Conservation (phyloP, 2,329 filamentous ascomycete species). For the Pezicula radicicola region DNA sequence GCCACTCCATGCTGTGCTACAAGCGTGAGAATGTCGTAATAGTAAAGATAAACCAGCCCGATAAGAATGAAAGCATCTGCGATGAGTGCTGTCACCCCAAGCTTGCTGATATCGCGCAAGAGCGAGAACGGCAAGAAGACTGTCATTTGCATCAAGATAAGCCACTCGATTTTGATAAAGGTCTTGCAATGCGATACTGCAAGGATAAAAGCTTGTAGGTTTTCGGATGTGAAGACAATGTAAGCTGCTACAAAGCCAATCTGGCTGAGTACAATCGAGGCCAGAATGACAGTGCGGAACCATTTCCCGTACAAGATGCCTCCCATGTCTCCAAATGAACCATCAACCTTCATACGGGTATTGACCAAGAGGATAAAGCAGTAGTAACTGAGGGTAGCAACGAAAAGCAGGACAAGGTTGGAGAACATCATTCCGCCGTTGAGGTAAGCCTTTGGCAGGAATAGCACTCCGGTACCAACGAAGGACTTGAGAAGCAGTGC, state of each 20-base stretch:
- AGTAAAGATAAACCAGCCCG: constrained; percentile 90
- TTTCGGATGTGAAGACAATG: constrained; percentile 95
- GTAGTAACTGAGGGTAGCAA: constrained; percentile 89
- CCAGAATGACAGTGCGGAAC: constrained; percentile 84
- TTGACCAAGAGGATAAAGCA: constrained; percentile 93
- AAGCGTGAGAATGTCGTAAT: constrained; percentile 88
- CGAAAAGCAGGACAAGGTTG: constrained; percentile 81
- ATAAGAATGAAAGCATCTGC: constrained; percentile 94
- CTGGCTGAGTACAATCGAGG: constrained; percentile 92
- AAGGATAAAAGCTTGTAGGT: constrained; percentile 89
- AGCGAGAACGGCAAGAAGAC: constrained; percentile 94
- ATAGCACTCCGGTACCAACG: constrained; percentile 92
- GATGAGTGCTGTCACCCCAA: constrained; percentile 89
- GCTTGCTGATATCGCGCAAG: constrained; percentile 94
- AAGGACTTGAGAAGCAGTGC: constrained; percentile 94
- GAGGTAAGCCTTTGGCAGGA: constrained; percentile 87
- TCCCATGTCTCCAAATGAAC: constrained; percentile 98
- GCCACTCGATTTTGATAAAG: constrained; percentile 79
- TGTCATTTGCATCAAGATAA: constrained; percentile 93
- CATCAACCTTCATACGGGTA: constrained; percentile 79
- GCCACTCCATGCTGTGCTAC: constrained; percentile 68
- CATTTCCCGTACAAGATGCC: constrained; percentile 86
- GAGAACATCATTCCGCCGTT: constrained; percentile 98
- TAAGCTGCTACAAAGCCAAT: constrained; percentile 94
- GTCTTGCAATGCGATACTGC: constrained; percentile 87